Conservation (phyloP, 163 green algal genomes). For the Scenedesmus sp. region DNA sequence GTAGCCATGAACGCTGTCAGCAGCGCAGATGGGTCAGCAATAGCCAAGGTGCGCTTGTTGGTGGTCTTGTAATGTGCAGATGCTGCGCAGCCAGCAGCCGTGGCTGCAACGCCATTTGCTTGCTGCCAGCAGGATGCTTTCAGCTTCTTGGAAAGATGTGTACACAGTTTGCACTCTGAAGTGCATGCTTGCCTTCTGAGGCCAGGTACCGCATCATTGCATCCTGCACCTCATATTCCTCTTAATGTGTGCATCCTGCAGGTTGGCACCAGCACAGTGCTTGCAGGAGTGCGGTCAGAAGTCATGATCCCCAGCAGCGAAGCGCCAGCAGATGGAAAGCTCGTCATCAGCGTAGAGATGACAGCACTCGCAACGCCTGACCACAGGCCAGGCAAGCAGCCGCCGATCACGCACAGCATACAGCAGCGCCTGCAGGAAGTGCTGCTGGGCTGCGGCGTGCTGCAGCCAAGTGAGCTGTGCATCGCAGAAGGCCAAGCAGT, state of each 20-base stretch:
- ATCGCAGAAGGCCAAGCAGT: constrained; percentile 68
- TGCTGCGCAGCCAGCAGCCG: constrained; percentile 58
- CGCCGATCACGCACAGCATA: constrained; percentile 59
- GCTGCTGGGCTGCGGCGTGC: constrained; percentile 45
- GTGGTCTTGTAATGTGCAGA: not conserved
- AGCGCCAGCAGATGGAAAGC: constrained; percentile 50
- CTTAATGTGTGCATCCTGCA: not conserved
- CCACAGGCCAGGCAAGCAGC: constrained; percentile 59
- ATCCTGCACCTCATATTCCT: not conserved
- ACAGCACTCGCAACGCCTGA: constrained; percentile 63
- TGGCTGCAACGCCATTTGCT: not conserved
- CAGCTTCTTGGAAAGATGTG: too few species aligned
- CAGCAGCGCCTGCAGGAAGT: constrained; percentile 60
- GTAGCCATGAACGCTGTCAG: constrained; percentile 76
- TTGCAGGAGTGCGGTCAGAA: constrained; percentile 62
- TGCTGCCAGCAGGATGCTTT: constrained; percentile 31
- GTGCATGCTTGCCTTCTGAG: not conserved
- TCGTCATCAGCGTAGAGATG: constrained; percentile 70
- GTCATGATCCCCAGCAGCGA: constrained; percentile 54
- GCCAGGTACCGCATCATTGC: not conserved
- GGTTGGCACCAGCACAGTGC: constrained; percentile 50
- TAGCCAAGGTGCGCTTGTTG: constrained; percentile 75
- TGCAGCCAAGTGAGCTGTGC: constrained; percentile 71
- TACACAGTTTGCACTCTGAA: not conserved
- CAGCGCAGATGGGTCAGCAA: constrained; percentile 75